A percentile compares a stretch with the other conserved stretches of the same genome.
Evolutionary conservation across 192 early-diverging fungal species (phyloP).

Genomic region (Jimgerdemannia flammicorona): DNA sequence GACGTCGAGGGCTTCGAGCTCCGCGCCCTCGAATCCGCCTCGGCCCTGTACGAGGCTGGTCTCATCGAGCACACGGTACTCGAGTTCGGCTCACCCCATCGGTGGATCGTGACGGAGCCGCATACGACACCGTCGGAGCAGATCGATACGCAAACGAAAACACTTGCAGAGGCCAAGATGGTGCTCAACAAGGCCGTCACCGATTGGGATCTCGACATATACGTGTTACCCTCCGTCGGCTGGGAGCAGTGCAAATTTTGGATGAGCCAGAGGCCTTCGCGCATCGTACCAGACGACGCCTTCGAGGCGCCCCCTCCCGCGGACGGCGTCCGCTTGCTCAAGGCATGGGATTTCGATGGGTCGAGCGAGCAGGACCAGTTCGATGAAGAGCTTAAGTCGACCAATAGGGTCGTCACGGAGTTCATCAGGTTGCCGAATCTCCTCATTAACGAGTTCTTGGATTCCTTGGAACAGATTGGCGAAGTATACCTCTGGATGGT

Average conservation of each 20-base stretch:
- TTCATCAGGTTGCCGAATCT: conserved; percentile 19
- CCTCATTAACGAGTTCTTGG: conserved; percentile 20
- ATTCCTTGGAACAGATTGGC: conserved; percentile 18
- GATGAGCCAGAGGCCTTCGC: conserved; percentile 10
- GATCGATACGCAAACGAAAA: background rate
- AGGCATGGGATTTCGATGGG: conserved; percentile 27
- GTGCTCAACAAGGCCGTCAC: conserved; percentile 10
- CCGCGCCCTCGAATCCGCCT: conserved; percentile 22
- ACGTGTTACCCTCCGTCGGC: conserved; percentile 26
- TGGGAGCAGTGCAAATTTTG: conserved; percentile 20
- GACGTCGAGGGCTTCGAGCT: conserved; percentile 36
- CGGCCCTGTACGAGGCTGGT: conserved; percentile 16
- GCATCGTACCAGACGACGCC: background rate
- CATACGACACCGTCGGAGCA: conserved; percentile 1
- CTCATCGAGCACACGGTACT: conserved; percentile 27
- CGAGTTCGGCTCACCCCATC: conserved; percentile 31
- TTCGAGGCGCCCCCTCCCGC: background rate
- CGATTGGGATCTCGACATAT: conserved; percentile 25
- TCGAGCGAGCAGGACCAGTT: conserved; percentile 26
- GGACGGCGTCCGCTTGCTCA: conserved; percentile 16
- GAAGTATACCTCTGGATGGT: conserved; percentile 36
- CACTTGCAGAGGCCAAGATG: conserved; percentile 15
- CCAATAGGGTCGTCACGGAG: conserved; percentile 18
- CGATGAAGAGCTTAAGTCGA: conserved; percentile 23
- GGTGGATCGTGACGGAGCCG: conserved; percentile 23